Evolutionary conservation across 2,329 filamentous ascomycete species (phyloP).

Genomic region (Hymenoscyphus fructigenus): DNA sequence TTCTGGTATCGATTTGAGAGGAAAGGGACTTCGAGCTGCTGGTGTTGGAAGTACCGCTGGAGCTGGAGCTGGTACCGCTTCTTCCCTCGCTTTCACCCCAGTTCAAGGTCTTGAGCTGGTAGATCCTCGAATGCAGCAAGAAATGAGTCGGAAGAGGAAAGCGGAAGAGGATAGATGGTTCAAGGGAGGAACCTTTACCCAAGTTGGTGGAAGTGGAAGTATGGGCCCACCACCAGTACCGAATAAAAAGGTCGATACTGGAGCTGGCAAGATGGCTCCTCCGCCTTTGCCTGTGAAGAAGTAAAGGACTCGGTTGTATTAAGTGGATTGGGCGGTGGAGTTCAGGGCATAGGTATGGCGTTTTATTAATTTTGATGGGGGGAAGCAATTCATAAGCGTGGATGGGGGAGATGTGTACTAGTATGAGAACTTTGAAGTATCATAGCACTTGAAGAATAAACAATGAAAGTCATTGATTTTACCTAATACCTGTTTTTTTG

Average conservation of each 20-base stretch:
- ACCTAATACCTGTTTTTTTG: background rate
- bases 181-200: conserved; percentile 95
- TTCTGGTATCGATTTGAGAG: conserved; percentile 67
- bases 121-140: conserved; percentile 85
- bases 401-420: background rate
- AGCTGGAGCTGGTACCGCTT: conserved; percentile 70
- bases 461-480: background rate
- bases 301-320: conserved; percentile 11
- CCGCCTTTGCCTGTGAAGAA: conserved; percentile 32
- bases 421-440: background rate
- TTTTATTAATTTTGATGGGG: background rate
- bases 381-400: background rate
- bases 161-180: conserved; percentile 96
- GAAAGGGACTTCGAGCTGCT: conserved; percentile 70
- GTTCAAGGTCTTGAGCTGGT: conserved; percentile 94
- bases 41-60: conserved; percentile 72
- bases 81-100: conserved; percentile 87
- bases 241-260: conserved; percentile 71
- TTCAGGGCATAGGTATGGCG: conserved; percentile 8
- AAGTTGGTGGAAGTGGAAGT: conserved; percentile 64
- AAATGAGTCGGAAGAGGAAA: conserved; percentile 86
- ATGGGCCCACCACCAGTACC: conserved; percentile 75
- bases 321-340: background rate
- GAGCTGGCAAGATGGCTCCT: conserved; percentile 50
- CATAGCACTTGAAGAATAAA: background rate